Evolutionary conservation across 768 basidiomycete genomes (phyloP), one percentile per base, ranked within the genome.

Genomic region (Fibroporia radiculosa): DNA sequence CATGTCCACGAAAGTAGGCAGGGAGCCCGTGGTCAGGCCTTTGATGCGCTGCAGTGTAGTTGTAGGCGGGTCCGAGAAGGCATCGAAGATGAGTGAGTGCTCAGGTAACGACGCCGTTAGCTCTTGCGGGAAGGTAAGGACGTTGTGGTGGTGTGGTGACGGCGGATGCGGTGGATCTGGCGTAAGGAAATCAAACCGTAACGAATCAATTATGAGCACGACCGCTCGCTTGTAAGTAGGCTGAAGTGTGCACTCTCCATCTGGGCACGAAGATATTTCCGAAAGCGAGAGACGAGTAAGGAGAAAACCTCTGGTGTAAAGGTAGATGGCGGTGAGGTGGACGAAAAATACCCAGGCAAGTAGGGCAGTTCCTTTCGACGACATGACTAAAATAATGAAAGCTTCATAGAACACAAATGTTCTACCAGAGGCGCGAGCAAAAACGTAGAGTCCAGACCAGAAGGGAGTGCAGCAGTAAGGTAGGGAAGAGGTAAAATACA

Each of bases 1-100:
- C n/a, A 87, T 73, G 57, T 98, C 95, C 31, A 97, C 77, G 58
- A 99, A 97, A 0, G 95, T 98, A 0, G 95, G 93, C 7, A 99
- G 67, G 0, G 92, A 93, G 7, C 95, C 96, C 0, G 96, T 97
- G 0, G 92, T 96, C 32, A 99, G 67, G 0, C 83, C 96, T 56
- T 99, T 99, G 53, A 99, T 82, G 2, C 96, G 77, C 61, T 98
- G 96, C 29, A 98, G 73, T 0, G 95, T 98, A 0, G 91, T 80
- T 0, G 96, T 99, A 0, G 96, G 96, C 0, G 96, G 95, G 57
- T 99, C 95, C 3, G 92, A 80, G 63, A 88, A 82, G 2, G 90
- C 74, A 57, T 97, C 86, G 63, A 90, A 92, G 34, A 98, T 69
- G 62, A 95, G 80, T 0, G 93, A 93, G 42, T 82, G 75, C 29